Percentiles rank a stretch among this genome's conserved stretches.
phyloP scores from a whole-genome alignment of 208 protist genomes.

The Leishmania mexicana region DNA sequence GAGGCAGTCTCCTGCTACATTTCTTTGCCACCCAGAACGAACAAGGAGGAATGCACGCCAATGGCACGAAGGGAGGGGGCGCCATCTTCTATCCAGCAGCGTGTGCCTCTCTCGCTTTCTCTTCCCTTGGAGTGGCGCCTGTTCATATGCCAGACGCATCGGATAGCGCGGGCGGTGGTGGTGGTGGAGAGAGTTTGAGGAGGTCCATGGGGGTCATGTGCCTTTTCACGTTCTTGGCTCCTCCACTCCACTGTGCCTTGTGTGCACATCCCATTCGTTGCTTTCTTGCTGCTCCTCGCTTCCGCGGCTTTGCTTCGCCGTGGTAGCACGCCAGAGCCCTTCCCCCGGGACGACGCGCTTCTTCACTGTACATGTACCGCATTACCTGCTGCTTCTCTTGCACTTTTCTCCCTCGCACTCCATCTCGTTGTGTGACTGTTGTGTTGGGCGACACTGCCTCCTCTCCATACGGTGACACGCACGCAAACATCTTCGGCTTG shows the following conservation, averaged over 20 bases:
- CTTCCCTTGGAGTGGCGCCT: neutral
- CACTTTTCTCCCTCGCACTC: neutral
- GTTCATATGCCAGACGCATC: neutral
- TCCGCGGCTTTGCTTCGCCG: neutral
- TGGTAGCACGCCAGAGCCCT: neutral
- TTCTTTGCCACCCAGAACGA: neutral
- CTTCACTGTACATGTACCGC: neutral
- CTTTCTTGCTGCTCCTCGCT: neutral
- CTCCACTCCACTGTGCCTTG: neutral
- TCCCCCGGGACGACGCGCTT: neutral
- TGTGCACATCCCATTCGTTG: neutral
- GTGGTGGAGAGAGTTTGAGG: neutral
- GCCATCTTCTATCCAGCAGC: neutral
- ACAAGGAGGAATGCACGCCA: neutral
- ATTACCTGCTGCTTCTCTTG: neutral
- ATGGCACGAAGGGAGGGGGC: neutral
- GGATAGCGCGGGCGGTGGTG: neutral
- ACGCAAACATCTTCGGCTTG: neutral
- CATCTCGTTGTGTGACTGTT: neutral
- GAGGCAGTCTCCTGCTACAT: neutral
- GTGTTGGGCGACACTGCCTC: neutral
- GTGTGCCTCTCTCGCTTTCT: neutral
- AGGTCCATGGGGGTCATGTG: neutral
- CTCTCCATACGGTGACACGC: neutral
- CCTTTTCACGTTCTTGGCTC: neutral